These are phyloP conservation scores for Fonsecaea erecta DNA, from an alignment of 2,329 filamentous ascomycete genomes.

Conservation along the genomic window DNA sequence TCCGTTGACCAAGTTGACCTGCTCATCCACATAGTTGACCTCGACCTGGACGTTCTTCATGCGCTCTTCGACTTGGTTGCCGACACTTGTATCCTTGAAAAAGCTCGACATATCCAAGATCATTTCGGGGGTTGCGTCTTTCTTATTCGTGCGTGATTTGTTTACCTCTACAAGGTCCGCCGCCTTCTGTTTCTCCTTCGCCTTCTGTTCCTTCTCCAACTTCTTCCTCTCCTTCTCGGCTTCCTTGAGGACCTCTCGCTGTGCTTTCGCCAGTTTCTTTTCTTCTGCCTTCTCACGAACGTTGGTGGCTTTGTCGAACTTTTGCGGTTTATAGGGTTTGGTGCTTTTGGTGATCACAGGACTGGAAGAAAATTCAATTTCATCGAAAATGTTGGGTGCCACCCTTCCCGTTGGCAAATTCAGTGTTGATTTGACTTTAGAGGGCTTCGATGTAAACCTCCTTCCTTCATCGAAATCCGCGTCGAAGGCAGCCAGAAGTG, in stretches of 20 bases:
- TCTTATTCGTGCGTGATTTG: conserved; percentile 73
- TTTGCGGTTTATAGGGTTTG: conserved; percentile 18
- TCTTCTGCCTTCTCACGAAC: conserved; percentile 45
- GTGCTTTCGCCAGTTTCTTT: conserved; percentile 43
- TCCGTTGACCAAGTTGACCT: conserved; percentile 40
- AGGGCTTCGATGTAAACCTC: conserved; percentile 15
- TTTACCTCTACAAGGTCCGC: conserved; percentile 74
- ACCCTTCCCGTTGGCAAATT: conserved; percentile 29
- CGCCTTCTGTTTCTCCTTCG: conserved; percentile 65
- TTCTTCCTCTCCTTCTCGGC: conserved; percentile 55
- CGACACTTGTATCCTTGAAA: conserved; percentile 54
- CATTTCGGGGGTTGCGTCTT: conserved; percentile 75
- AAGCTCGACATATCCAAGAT: conserved; percentile 69
- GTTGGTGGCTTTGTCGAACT: conserved; percentile 10
- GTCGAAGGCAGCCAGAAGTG: conserved; percentile 45
- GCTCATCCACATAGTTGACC: conserved; percentile 41
- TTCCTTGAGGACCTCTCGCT: conserved; percentile 52
- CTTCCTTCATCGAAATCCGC: conserved; percentile 23
- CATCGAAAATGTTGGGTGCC: conserved; percentile 20
- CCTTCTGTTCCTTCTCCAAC: conserved; percentile 59
- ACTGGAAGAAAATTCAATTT: conserved; percentile 44
- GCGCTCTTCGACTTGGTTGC: conserved; percentile 50
- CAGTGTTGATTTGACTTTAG: conserved; percentile 23
- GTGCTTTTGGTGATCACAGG: conserved; percentile 42
- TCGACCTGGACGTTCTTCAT: conserved; percentile 51